Conservation (phyloP, 108 stramenopile species). For the Craspedostauros australis region DNA sequence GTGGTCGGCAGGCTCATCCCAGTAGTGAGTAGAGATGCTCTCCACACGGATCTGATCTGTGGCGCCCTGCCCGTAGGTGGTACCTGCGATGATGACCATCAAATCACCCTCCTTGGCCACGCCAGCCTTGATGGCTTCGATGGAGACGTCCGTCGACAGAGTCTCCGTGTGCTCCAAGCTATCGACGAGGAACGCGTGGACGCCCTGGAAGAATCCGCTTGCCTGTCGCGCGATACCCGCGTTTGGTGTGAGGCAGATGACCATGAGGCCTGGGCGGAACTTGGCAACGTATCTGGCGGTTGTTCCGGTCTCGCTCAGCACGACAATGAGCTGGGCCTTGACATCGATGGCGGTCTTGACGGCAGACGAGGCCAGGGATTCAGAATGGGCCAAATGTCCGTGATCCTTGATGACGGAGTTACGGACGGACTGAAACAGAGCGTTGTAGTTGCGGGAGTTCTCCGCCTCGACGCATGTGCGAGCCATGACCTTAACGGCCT, state of each 20-base stretch:
- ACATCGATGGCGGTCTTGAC: conserved; percentile 92
- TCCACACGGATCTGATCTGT: conserved; percentile 24
- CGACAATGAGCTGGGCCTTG: conserved; percentile 78
- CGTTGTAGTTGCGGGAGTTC: conserved; percentile 55
- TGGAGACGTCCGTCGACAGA: conserved; percentile 53
- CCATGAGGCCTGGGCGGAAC: conserved; percentile 85
- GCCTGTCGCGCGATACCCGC: conserved; percentile 75
- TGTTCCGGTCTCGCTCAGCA: conserved; percentile 85
- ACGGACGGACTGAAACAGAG: conserved; percentile 68
- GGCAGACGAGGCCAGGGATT: conserved; percentile 87
- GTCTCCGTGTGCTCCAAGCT: conserved; percentile 56
- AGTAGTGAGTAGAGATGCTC: not conserved
- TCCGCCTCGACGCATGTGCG: conserved; percentile 88
- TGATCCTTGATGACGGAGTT: conserved; percentile 53
- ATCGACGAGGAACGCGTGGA: conserved; percentile 51
- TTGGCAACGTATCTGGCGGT: conserved; percentile 91
- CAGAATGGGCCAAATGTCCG: conserved; percentile 51
- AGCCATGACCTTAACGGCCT: conserved; percentile 90
- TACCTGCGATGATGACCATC: conserved; percentile 80
- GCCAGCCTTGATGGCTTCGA: conserved; percentile 53
- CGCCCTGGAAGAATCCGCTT: conserved; percentile 54
- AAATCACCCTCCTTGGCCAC: conserved; percentile 72
- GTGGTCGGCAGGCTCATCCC: no score
- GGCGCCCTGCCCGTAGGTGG: conserved; percentile 11
- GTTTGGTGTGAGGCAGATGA: conserved; percentile 76